Evolutionary conservation across 2,329 filamentous ascomycete genomes (phyloP).

Genomic region (Monascus ruber): DNA sequence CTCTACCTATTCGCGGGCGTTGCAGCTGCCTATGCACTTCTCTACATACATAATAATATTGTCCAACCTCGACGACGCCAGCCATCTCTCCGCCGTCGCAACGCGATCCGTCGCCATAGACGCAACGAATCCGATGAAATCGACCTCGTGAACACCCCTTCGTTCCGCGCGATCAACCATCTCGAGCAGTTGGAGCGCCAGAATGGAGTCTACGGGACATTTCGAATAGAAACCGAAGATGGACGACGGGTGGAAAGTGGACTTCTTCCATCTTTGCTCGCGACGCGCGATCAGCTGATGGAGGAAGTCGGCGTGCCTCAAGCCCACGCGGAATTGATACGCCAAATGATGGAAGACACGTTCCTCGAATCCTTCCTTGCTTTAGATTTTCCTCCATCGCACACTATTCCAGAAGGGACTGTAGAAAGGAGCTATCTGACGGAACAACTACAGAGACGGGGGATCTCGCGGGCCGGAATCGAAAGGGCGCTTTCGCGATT

Average conservation of each 20-base stretch:
- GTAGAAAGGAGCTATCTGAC: conserved; percentile 26
- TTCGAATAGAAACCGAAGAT: conserved; percentile 32
- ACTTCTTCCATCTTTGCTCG: conserved; percentile 31
- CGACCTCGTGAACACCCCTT: conserved; percentile 19
- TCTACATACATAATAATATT: conserved; percentile 27
- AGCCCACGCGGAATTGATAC: conserved; percentile 30
- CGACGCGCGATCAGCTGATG: conserved; percentile 31
- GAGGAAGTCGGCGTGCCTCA: conserved; percentile 26
- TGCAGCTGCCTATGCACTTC: conserved; percentile 30
- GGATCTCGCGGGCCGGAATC: conserved; percentile 27
- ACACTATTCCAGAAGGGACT: conserved; percentile 21
- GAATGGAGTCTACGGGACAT: conserved; percentile 31
- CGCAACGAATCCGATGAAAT: conserved; percentile 15
- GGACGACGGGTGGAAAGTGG: conserved; percentile 30
- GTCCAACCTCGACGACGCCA: conserved; percentile 13
- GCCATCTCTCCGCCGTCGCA: conserved; percentile 25
- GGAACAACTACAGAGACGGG: conserved; percentile 27
- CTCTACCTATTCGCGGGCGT: conserved; percentile 32
- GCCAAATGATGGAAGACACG: conserved; percentile 33
- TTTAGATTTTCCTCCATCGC: conserved; percentile 27
- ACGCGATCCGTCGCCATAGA: conserved; percentile 27
- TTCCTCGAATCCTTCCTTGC: conserved; percentile 34
- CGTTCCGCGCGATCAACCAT: conserved; percentile 26
- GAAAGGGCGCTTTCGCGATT: conserved; percentile 26
- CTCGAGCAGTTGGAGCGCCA: conserved; percentile 29